Evolutionary conservation across 73 alveolate genomes (phyloP), one percentile per base, ranked within the genome.

Genomic region (Paramecium sexaurelia): DNA sequence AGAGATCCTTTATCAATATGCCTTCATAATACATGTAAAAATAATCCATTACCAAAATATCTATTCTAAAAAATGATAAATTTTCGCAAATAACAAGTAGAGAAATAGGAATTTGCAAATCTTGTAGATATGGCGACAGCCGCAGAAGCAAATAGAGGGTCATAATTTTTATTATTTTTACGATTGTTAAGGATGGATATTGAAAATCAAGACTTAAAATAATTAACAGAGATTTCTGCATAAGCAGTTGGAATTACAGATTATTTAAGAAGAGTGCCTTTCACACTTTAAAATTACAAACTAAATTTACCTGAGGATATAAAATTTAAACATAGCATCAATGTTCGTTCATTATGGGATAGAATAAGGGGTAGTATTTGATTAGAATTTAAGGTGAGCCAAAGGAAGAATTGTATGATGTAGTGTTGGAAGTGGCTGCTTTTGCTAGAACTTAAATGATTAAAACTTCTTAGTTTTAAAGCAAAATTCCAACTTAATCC

Each of bases 401-500:
- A 22, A 87, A 87, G 75, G 93, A 87, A 33, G 85, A 87, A 68
- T 75, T 87, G 22, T 87, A 55, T 87, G 93, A 87, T 87, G 93
- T 24, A 39, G 93, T 87, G 8, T 67, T 87, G 37, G 93, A 87
- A 40, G 93, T 87, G n/a, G 93, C 93, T 36, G 85, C 93, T 0
- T 87, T 66, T 87, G 68, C 93, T 6, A 87, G 85, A 75, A 37
- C 68, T 6, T 68, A 40, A 40, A 41, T 87, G 73, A 75, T 66
- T 26, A 47, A 68, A 27, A 22, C 93, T 8, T 13, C 35, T 24
- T 6, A 17, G 29, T 67, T 20, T 22, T 36, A 87, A 71, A 39
- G 68, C 17, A 56, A 61, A 7, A 66, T 87, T 27, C 93, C 93
- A 20, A 55, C 89, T 13, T 68, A 87, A 68, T 71, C 93, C 11